Percentiles rank a stretch among this genome's conserved stretches.
phyloP scores from a whole-genome alignment of 805 yeast genomes.

The Myxozyma sirexii region DNA sequence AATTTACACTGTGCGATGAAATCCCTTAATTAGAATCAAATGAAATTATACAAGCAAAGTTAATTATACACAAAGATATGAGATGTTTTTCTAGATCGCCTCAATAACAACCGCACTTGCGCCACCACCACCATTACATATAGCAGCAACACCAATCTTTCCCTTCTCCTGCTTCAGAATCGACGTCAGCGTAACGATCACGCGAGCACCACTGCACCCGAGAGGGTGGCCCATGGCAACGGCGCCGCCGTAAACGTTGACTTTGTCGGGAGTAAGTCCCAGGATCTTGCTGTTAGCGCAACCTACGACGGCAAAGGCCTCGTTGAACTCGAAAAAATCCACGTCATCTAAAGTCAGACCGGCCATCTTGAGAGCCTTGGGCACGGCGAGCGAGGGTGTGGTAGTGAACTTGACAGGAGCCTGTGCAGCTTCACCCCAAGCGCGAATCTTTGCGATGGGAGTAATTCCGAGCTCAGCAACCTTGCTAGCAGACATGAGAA shows the following conservation, averaged over 20 bases:
- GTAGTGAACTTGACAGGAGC: conserved; percentile 93
- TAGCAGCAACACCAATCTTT: conserved; percentile 90
- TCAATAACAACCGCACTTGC: conserved; percentile 84
- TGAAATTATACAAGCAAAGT: neutral
- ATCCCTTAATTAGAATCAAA: too few relatives aligned
- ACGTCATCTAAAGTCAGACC: conserved; percentile 63
- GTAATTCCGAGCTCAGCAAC: conserved; percentile 80
- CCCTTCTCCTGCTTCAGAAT: conserved; percentile 84
- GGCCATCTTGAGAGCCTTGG: conserved; percentile 93
- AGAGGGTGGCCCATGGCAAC: conserved; percentile 96
- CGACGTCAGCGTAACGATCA: conserved; percentile 80
- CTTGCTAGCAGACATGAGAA: conserved; percentile 82
- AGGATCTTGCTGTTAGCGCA: conserved; percentile 80
- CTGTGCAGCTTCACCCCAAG: conserved; percentile 99
- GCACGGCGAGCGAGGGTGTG: conserved; percentile 92
- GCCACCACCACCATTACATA: conserved; percentile 99
- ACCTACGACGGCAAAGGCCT: conserved; percentile 97
- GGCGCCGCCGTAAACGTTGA: conserved; percentile 95
- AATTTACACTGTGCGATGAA: too few relatives aligned
- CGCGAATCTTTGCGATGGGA: conserved; percentile 85
- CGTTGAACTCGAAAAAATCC: conserved; percentile 94
- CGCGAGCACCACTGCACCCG: conserved; percentile 95
- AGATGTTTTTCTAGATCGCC: conserved; percentile 23
- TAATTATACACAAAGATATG: neutral
- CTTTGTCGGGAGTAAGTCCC: conserved; percentile 51